Evolutionary conservation across 495 filamentous ascomycete genomes (phyloP).

Genomic region (Melanomma pulvis-pyrius): DNA sequence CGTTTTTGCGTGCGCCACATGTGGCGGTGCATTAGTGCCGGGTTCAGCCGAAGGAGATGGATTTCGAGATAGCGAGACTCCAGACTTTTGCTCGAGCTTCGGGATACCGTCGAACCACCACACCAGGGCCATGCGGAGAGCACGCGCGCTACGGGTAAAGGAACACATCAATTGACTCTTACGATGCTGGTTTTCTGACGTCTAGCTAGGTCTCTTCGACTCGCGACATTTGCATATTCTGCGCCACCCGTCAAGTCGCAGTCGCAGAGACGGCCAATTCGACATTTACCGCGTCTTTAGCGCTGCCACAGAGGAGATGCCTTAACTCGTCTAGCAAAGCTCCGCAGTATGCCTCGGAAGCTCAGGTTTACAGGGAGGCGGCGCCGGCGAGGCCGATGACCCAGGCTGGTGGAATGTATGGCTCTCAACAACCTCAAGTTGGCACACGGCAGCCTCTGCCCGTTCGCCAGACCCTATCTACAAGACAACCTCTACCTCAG

Average conservation of each 20-base stretch:
- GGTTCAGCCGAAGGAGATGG: not conserved
- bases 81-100: not conserved
- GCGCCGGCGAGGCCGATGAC: constrained; percentile 11
- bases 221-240: constrained; percentile 44
- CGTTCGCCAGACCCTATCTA: not conserved
- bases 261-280: constrained; percentile 3
- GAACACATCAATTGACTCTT: not conserved
- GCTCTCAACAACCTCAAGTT: not conserved
- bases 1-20: not conserved
- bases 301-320: constrained; percentile 20
- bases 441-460: not conserved
- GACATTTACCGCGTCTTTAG: not conserved
- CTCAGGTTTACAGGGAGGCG: constrained; percentile 26
- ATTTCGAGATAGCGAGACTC: not conserved
- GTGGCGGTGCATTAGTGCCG: not conserved
- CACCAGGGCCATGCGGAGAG: constrained; percentile 20
- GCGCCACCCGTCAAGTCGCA: constrained; percentile 33
- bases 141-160: constrained; percentile 27
- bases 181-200: constrained; percentile 7
- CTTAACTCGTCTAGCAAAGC: constrained; percentile 37
- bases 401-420: not conserved
- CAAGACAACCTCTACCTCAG: not conserved
- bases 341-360: constrained; percentile 32
- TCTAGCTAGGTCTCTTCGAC: constrained; percentile 35
- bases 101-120: not conserved